These are phyloP conservation scores for Kuraishia hungarica DNA, from an alignment of 805 yeast species.

Conservation along the genomic window DNA sequence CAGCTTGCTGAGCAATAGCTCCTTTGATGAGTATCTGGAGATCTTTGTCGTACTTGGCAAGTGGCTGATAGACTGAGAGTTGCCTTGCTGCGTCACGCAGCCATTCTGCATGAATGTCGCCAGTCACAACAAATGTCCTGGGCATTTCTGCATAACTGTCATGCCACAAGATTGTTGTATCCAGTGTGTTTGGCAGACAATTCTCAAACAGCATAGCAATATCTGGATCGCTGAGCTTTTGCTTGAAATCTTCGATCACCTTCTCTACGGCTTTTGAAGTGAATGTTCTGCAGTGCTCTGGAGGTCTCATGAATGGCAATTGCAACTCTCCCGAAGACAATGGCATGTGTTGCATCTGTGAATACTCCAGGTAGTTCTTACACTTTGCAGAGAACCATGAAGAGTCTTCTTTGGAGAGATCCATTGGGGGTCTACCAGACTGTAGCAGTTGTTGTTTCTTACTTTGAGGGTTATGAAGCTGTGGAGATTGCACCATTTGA, in stretches of 20 bases:
- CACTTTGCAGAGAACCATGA: slow-evolving; percentile 24
- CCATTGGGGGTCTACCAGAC: background rate
- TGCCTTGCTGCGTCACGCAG: slow-evolving; percentile 82
- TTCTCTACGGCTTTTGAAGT: slow-evolving; percentile 51
- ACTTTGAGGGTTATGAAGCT: background rate
- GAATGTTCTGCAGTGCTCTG: slow-evolving; percentile 65
- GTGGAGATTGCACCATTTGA: background rate
- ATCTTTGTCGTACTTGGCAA: slow-evolving; percentile 40
- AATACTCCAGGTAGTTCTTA: slow-evolving; percentile 55
- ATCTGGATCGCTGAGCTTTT: slow-evolving; percentile 49
- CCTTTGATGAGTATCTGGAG: slow-evolving; percentile 55
- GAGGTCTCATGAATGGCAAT: slow-evolving; percentile 74
- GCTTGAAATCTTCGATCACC: slow-evolving; percentile 42
- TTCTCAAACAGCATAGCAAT: slow-evolving; percentile 71
- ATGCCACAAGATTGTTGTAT: slow-evolving; percentile 80
- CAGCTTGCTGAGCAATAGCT: slow-evolving; percentile 74
- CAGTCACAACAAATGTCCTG: slow-evolving; percentile 76
- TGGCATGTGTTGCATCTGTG: slow-evolving; percentile 48
- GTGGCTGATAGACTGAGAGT: slow-evolving; percentile 62
- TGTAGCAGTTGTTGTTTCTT: background rate
- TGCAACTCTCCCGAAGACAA: slow-evolving; percentile 42
- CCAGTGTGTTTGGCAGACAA: slow-evolving; percentile 80
- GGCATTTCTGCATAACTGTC: slow-evolving; percentile 24
- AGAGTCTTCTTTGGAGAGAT: background rate
- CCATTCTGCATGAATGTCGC: slow-evolving; percentile 95